phyloP scores from a whole-genome alignment of 352 stramenopile species.

The Halophytophthora polymorphica region DNA sequence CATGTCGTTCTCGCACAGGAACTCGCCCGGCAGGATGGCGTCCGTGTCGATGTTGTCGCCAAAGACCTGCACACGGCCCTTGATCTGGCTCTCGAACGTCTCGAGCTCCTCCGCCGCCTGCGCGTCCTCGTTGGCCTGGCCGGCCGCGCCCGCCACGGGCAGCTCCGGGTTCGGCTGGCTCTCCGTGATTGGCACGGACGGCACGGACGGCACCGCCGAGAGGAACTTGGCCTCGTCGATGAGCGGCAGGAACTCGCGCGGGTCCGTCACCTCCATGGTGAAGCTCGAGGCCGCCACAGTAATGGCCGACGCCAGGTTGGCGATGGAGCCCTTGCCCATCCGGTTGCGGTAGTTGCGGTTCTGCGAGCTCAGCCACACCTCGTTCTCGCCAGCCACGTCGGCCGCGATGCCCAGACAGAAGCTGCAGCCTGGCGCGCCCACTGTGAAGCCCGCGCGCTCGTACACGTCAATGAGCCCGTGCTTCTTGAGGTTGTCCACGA shows the following conservation, averaged over 20 bases:
- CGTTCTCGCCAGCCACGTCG: slow-evolving; percentile 77
- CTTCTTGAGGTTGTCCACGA: slow-evolving; percentile 80
- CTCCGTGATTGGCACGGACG: slow-evolving; percentile 35
- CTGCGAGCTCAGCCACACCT: slow-evolving; percentile 81
- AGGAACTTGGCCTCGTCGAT: slow-evolving; percentile 75
- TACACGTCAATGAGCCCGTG: slow-evolving; percentile 74
- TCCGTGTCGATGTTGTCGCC: slow-evolving; percentile 90
- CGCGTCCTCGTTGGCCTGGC: slow-evolving; percentile 13
- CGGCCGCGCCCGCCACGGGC: slow-evolving; percentile 10
- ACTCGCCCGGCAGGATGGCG: slow-evolving; percentile 82
- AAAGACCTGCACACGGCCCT: slow-evolving; percentile 75
- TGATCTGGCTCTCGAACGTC: slow-evolving; percentile 52
- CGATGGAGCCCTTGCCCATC: slow-evolving; percentile 81
- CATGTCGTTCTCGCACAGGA: slow-evolving; percentile 83
- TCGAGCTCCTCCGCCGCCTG: slow-evolving; percentile 34
- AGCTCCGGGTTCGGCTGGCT: slow-evolving; percentile 58
- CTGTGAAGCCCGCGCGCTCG: slow-evolving; percentile 74
- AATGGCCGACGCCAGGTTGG: slow-evolving; percentile 75
- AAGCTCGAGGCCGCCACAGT: slow-evolving; percentile 84
- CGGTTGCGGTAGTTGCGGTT: slow-evolving; percentile 89
- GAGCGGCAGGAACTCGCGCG: slow-evolving; percentile 62
- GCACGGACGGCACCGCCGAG: slow-evolving; percentile 48
- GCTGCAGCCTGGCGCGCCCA: slow-evolving; percentile 74
- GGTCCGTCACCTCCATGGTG: slow-evolving; percentile 76
- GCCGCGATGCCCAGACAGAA: slow-evolving; percentile 81